phyloP scores from a whole-genome alignment of 2,329 filamentous ascomycete species.

The Cladobotryum protrusum region DNA sequence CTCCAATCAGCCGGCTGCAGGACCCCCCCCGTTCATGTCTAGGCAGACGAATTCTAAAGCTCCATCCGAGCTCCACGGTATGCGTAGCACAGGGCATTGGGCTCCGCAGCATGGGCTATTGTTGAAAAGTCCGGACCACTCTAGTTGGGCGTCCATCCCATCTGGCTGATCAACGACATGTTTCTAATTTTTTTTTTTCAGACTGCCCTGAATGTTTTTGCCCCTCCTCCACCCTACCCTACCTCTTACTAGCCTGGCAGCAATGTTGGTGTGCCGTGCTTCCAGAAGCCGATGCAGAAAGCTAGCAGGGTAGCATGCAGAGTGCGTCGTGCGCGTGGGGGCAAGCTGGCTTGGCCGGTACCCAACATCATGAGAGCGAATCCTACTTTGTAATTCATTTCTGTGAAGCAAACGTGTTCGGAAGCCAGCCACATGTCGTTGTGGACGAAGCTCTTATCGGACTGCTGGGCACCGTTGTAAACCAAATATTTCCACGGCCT shows the following conservation, averaged over 20 bases:
- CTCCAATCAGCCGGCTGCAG: no score
- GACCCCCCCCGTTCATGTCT: constrained; percentile 5
- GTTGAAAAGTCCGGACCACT: not conserved
- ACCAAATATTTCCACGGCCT: no score
- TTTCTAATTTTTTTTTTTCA: not conserved
- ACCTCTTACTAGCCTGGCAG: constrained; percentile 3
- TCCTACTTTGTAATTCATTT: constrained; percentile 10
- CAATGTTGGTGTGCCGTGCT: constrained; percentile 11
- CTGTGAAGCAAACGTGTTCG: constrained; percentile 3
- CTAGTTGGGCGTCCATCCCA: not conserved
- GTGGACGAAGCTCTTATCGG: no score
- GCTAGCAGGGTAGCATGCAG: constrained; percentile 1
- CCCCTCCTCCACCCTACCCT: not conserved
- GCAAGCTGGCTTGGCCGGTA: not conserved
- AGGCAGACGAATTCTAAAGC: constrained; percentile 11
- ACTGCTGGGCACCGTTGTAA: no score
- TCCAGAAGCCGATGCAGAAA: constrained; percentile 14
- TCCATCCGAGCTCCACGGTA: constrained; percentile 3
- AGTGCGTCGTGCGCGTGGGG: constrained; percentile 7
- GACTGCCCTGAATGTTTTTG: not conserved
- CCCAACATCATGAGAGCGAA: not conserved
- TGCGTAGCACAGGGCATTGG: not conserved
- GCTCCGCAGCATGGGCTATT: not conserved
- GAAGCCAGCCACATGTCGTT: no score
- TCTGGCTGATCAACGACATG: constrained; percentile 6